A percentile compares a stretch with the other conserved stretches of the same genome.
Evolutionary conservation across 192 early-diverging fungal genomes (phyloP).

Genomic region (Paraglomus brasilianum): DNA sequence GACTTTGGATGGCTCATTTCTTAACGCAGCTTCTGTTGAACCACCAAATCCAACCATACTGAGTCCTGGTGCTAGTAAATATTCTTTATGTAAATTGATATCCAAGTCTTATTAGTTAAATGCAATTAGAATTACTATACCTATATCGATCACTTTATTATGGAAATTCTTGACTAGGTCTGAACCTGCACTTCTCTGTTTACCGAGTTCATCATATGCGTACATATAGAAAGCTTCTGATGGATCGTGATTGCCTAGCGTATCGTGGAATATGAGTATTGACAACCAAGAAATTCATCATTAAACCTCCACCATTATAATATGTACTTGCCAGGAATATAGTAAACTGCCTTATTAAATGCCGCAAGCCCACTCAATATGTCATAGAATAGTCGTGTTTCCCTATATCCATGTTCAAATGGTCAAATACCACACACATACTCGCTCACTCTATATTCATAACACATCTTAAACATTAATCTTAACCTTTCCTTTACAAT

Average conservation of each 20-base stretch:
- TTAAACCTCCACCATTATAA: not conserved
- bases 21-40: not conserved
- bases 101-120: not conserved
- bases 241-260: constrained; percentile 24
- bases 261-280: not conserved
- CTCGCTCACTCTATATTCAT: not conserved
- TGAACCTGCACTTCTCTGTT: too few species aligned
- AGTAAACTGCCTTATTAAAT: constrained; percentile 21
- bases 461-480: not conserved
- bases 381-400: constrained; percentile 16
- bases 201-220: not conserved
- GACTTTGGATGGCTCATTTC: not conserved
- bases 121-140: not conserved
- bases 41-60: constrained; percentile 29
- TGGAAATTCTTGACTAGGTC: constrained; percentile 13
- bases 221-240: constrained; percentile 1
- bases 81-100: not conserved
- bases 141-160: not conserved
- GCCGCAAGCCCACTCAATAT: not conserved
- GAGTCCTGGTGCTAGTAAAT: constrained; percentile 14
- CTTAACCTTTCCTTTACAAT: constrained; percentile 11
- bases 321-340: constrained; percentile 21
- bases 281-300: too few species aligned
- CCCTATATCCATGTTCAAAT: not conserved
- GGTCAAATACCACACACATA: not conserved